Base-by-base conservation (phyloP, 164 flowering plant species). In the Annona squamosa region DNA sequence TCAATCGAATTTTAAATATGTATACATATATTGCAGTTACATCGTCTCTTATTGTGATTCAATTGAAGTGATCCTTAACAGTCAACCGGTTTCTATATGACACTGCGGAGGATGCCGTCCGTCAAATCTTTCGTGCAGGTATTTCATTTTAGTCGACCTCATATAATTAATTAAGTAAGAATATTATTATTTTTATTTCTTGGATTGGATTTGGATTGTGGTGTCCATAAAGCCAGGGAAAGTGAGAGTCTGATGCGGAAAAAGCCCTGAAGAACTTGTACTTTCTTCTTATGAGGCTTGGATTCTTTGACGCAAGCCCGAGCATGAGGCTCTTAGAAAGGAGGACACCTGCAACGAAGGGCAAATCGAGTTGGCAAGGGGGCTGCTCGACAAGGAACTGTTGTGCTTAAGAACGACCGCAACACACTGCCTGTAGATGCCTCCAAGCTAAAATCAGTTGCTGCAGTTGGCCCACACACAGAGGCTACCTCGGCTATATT, bases 221-320 rank as follows among this genome's bases (percentile, higher is more conserved):
- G 75, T 3, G 5, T 4, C 75, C 37, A 42, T 73, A 0, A 2
- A 26, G 6, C 37, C 4, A 1, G 70, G 75, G 6, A 73, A 65
- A 43, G 70, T 73, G 56, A 1, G 75, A 67, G 44, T 5, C 26
- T 45, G 70, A 65, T 26, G 46, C 66, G 9, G 75, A 73, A 12
- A 65, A 65, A 70, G 69, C 75, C 2, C 26, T 73, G 46, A 48
- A 1, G 1, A 65, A 73, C 17, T 48, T 47, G 41, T 73, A 65
- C n/a, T 5, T 62, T 3, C 71, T 70, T 12, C 61, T 77, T 26
- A 74, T 77, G 77, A 65, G 80, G 71, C 77, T 77, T 41, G 80
- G 70, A 0, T 48, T 26, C 64, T 73, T 73, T 66, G 75, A 73
- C 48, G 75, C 70, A 41, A 52, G 46, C 42, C 70, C 63, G 46